A percentile compares a stretch with the other conserved stretches of the same genome.
phyloP scores from a whole-genome alignment of 495 filamentous ascomycete species.

The Polyplosphaeria fusca region DNA sequence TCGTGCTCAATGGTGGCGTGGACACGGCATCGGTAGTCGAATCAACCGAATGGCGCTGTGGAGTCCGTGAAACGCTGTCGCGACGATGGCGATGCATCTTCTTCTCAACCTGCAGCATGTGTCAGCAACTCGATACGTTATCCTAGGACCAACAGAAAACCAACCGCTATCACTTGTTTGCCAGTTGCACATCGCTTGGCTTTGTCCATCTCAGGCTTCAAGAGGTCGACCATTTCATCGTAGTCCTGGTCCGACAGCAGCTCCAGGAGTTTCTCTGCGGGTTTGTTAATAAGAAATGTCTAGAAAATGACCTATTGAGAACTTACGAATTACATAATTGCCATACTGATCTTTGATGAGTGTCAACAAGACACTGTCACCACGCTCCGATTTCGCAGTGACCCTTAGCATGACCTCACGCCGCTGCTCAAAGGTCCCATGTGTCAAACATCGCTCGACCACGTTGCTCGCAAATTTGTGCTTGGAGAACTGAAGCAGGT shows the following conservation, averaged over 20 bases:
- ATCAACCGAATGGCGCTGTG: conserved; percentile 16
- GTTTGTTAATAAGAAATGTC: conserved; percentile 43
- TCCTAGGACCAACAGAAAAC: neutral
- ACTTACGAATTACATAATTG: conserved; percentile 95
- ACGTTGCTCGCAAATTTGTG: conserved; percentile 98
- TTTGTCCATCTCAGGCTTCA: conserved; percentile 68
- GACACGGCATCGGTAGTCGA: conserved; percentile 44
- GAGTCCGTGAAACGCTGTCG: conserved; percentile 6
- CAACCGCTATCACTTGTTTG: conserved; percentile 62
- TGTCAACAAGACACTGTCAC: conserved; percentile 63
- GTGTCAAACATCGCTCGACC: conserved; percentile 87
- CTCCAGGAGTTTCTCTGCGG: conserved; percentile 72
- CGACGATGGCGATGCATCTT: conserved; percentile 40
- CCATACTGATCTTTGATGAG: conserved; percentile 91
- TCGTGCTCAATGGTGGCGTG: conserved; percentile 56
- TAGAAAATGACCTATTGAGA: neutral
- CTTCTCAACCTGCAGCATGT: conserved; percentile 38
- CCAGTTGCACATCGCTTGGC: conserved; percentile 72
- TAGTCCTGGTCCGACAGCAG: conserved; percentile 64
- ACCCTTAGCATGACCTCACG: conserved; percentile 67
- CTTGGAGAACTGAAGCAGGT: conserved; percentile 74
- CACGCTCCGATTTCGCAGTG: conserved; percentile 57
- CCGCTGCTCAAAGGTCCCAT: conserved; percentile 65
- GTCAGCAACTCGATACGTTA: neutral
- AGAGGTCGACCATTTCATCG: conserved; percentile 63